Base-by-base conservation (phyloP, 225 moss, liverwort and hornwort genomes). In the Ulota crispa region DNA sequence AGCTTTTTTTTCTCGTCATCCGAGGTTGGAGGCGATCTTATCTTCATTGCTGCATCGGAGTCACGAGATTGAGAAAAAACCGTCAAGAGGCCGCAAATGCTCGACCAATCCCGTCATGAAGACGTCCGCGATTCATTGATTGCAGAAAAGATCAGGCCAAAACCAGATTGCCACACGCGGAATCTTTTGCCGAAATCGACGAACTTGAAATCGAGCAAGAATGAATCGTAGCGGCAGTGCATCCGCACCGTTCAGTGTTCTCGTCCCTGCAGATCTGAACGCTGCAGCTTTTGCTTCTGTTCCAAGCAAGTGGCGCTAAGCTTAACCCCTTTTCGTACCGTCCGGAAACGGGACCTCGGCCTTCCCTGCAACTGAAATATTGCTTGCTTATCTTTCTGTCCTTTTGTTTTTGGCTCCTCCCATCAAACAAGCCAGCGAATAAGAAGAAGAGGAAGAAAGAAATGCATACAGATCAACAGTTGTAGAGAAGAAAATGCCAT, bases 1-100 rank as follows among this genome's bases (percentile, higher is more conserved):
- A 50, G 50, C 50, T 50, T 50, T 50, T 68, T 21, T 42, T 42
- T 43, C 85, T 62, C 60, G 31, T 55, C 76, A 84, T 68, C 73
- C 70, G 20, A 74, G 36, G 76, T 71, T 8, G 66, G 76, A 79
- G 65, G 61, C 72, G 15, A 82, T 76, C 85, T 82, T 79, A 85
- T 82, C 87, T 50, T 68, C 37, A 28, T 39, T n/a, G 19, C 32
- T 27, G 60, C 73, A 65, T 32, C 61, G 20, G 43, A 18, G 55
- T 84, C 76, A 83, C 76, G 62, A 60, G 67, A 75, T 47, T 64
- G 37, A 64, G 59, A 64, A 50, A 79, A 54, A 79, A 55, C 76
- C 64, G 65, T 45, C 61, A 53, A 32, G 73, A 61, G 73, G 62
- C 45, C 72, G 28, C 68, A 67, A 59, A 31, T 3, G 24, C 53